Evolutionary conservation across 495 filamentous ascomycete genomes (phyloP), one percentile per base, ranked within the genome.

Genomic region (Penicillium macrosclerotiorum): DNA sequence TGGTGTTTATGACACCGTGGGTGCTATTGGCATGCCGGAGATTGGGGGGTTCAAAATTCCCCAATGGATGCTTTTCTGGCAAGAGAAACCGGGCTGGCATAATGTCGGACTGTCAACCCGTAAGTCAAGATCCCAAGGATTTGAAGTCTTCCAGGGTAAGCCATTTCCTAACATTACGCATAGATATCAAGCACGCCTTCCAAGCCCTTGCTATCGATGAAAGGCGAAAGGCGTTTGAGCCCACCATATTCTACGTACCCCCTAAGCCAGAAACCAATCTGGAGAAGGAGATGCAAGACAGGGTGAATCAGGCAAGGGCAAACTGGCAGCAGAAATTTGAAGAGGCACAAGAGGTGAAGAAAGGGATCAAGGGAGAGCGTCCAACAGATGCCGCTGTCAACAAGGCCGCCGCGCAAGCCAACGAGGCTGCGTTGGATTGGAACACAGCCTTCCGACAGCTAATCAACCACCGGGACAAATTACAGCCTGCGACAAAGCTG

Each of bases 1-100:
- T 25, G 81, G 72, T 14, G 79, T 83, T 3, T 84, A 67, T 64
- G 81, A 84, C 52, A 84, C 81, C 0, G 81, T 85, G 5, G 81
- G 76, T 12, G 37, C 54, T 14, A 38, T 61, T 31, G 58, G 57
- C 19, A 54, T 60, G 47, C 57, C 57, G 1, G 53, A 51, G 24
- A 47, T 60, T 1, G 13, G 58, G 2, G 54, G 58, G 1, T 13
- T 61, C 8, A 57, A 57, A 19, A 17, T 58, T 3, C 51, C 54
- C 2, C n/a, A n/a, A n/a, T n/a, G n/a, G n/a, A n/a, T n/a, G n/a
- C n/a, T n/a, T n/a, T 39, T 37, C 1, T 44, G 38, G 17, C 30
- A 49, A 9, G 39, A n/a, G n/a, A n/a, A n/a, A n/a, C n/a, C n/a
- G n/a, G n/a, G 44, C 14, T 56, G 53, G 48, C 48, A 56, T 30